Evolutionary conservation across 768 basidiomycete species (phyloP).

Genomic region (Rhodotorula graminis): DNA sequence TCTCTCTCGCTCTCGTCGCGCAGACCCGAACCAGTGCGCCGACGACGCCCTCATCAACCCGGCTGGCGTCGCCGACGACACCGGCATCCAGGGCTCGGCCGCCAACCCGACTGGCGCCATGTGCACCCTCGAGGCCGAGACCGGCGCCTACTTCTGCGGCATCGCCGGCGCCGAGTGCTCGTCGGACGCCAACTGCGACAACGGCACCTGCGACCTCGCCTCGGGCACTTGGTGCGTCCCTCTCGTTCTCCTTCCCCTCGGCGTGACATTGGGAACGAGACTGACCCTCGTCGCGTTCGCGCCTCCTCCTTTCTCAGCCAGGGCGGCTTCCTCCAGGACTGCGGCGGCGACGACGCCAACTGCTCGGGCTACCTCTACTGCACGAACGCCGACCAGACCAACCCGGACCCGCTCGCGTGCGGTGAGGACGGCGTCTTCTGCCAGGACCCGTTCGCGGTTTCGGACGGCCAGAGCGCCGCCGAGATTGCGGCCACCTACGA

Average conservation of each 20-base stretch:
- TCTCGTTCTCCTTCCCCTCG: no score
- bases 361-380: constrained; percentile 34
- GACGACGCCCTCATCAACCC: constrained; percentile 1
- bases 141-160: constrained; percentile 31
- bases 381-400: neutral
- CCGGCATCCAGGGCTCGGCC: constrained; percentile 10
- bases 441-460: neutral
- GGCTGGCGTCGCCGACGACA: neutral
- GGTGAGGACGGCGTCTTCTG: constrained; percentile 12
- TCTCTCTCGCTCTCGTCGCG: neutral
- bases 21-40: constrained; percentile 3
- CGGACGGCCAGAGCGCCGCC: neutral
- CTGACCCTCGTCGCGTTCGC: neutral
- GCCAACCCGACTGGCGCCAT: constrained; percentile 15
- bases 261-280: no score
- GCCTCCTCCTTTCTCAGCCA: neutral
- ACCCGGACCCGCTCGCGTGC: neutral
- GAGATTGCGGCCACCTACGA: neutral
- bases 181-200: constrained; percentile 10
- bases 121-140: neutral
- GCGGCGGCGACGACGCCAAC: constrained; percentile 5
- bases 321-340: constrained; percentile 13
- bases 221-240: neutral
- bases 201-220: constrained; percentile 13
- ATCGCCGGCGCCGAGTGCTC: constrained; percentile 16